Evolutionary conservation across 352 stramenopile species (phyloP).

Genomic region (Phytophthora litchii): DNA sequence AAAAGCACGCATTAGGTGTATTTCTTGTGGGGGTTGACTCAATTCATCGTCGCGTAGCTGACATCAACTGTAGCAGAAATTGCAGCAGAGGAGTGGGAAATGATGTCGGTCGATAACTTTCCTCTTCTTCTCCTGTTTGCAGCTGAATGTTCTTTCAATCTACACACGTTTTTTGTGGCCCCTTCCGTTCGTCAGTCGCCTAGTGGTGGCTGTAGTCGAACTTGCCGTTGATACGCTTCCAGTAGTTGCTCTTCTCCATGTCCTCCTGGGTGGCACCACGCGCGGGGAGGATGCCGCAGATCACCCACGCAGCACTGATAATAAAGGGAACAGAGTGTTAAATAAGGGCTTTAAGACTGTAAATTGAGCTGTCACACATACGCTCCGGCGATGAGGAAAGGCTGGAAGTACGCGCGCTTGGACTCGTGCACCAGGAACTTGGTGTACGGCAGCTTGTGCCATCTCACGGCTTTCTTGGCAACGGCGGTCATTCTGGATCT

Average conservation of each 20-base stretch:
- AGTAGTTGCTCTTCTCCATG: conserved; percentile 88
- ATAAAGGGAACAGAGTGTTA: conserved; percentile 1
- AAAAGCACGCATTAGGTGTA: conserved; percentile 34
- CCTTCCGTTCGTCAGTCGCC: conserved; percentile 15
- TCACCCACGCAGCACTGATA: conserved; percentile 71
- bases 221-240: conserved; percentile 86
- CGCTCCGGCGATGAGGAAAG: conserved; percentile 80
- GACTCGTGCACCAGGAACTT: conserved; percentile 82
- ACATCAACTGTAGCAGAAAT: not conserved
- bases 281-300: conserved; percentile 85
- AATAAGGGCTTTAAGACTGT: not conserved
- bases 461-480: conserved; percentile 74
- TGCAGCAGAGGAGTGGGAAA: not conserved
- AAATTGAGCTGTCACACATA: conserved; percentile 38
- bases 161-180: conserved; percentile 5
- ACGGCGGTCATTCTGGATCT: conserved; percentile 50
- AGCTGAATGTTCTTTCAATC: conserved; percentile 1
- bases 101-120: not conserved
- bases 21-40: conserved; percentile 26
- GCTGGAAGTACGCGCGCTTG: conserved; percentile 82
- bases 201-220: conserved; percentile 84
- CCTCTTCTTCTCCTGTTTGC: not conserved
- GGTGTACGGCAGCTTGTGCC: conserved; percentile 81
- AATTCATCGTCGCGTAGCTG: conserved; percentile 24
- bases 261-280: conserved; percentile 80